These are phyloP conservation scores for Amanita jacksonii DNA, from an alignment of 768 basidiomycete species.

Conservation along the genomic window DNA sequence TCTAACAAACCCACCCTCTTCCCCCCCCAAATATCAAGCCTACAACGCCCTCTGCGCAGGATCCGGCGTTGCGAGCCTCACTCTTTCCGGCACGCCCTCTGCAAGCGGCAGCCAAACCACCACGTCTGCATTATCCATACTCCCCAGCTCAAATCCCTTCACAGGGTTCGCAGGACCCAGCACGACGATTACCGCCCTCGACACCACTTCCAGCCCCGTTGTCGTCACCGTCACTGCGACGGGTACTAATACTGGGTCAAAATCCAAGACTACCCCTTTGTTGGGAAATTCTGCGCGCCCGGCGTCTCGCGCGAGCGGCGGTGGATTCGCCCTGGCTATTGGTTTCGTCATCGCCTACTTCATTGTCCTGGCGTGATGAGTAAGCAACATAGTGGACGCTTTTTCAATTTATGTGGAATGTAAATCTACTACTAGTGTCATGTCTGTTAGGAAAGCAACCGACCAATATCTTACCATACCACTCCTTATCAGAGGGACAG, in stretches of 20 bases:
- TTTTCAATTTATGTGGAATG: not conserved
- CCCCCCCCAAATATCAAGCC: not conserved
- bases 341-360: not conserved
- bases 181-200: too few relatives aligned
- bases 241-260: too few relatives aligned
- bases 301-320: not conserved
- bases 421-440: not conserved
- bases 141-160: too few relatives aligned
- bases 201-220: not conserved
- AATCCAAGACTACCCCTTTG: too few relatives aligned
- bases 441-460: not conserved
- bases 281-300: not conserved
- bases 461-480: too few relatives aligned
- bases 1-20: not conserved
- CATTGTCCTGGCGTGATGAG: not conserved
- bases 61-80: not conserved
- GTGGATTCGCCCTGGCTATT: not conserved
- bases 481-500: too few relatives aligned
- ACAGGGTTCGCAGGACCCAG: too few relatives aligned
- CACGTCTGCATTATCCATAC: too few relatives aligned
- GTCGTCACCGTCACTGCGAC: too few relatives aligned
- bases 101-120: not conserved
- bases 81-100: not conserved
- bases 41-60: slow-evolving; percentile 2
- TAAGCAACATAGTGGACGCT: too few relatives aligned